phyloP scores from a whole-genome alignment of 352 stramenopile species.

The Phytophthora uliginosa region DNA sequence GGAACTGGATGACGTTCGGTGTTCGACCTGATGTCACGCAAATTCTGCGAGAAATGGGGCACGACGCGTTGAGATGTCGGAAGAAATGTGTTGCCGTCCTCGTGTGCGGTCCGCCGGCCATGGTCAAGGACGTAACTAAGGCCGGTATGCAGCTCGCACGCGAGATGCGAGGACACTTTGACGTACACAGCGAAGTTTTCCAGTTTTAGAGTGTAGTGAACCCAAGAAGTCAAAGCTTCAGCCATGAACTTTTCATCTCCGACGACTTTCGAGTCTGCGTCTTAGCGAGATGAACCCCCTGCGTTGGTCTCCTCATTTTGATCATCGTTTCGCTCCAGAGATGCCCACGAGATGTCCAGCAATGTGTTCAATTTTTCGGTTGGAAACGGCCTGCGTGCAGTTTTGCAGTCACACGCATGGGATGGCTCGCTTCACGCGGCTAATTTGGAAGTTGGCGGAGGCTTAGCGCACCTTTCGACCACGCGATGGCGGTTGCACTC shows the following conservation, averaged over 20 bases:
- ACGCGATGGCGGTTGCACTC: background rate
- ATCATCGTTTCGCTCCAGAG: conserved; percentile 2
- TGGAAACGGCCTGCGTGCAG: background rate
- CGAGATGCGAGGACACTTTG: conserved; percentile 31
- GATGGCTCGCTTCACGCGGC: background rate
- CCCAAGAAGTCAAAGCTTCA: background rate
- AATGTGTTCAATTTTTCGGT: background rate
- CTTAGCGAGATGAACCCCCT: no score
- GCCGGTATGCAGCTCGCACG: conserved; percentile 12
- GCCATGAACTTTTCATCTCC: background rate
- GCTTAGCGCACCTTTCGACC: background rate
- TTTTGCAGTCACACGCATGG: conserved; percentile 8
- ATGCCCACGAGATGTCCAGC: background rate
- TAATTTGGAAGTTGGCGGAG: background rate
- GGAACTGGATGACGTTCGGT: conserved; percentile 26
- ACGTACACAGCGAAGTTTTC: conserved; percentile 36
- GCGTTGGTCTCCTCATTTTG: background rate
- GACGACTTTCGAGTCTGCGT: background rate
- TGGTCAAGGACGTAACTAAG: conserved; percentile 30
- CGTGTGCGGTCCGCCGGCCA: conserved; percentile 35
- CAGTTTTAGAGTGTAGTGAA: conserved; percentile 13
- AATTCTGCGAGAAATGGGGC: conserved; percentile 24
- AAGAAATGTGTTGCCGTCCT: conserved; percentile 36
- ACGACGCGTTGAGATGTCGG: conserved; percentile 20
- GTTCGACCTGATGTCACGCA: conserved; percentile 24